Base-by-base conservation (phyloP, 495 filamentous ascomycete genomes). In the Xylaria nigripes region DNA sequence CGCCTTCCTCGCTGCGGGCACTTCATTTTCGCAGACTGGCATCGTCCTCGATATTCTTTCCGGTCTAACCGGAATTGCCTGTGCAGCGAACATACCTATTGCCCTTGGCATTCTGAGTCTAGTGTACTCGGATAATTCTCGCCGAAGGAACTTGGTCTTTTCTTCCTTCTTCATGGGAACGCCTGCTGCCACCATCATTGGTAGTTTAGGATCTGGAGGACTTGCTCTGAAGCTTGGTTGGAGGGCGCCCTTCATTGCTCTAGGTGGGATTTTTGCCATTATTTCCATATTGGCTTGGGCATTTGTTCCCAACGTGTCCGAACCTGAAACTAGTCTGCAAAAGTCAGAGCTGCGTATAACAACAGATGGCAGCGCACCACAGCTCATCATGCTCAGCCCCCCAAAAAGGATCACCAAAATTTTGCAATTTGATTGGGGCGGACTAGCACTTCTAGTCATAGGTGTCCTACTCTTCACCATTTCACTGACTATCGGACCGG, bases 131-230 rank as follows among this genome's bases (percentile, higher is more conserved):
- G 73, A 56, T 30, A 52, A 57, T 68, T 78, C 60, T 68, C 78
- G 10, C 70, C 77, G 38, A 70, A 82, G 81, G 65, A 86, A 86
- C 54, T 69, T 73, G 23, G 82, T 76, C 3, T 82, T 84, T 63
- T 82, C 80, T 0, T 83, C 79, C 61, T 84, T 84, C 58, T 75
- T 75, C 13, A 80, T 79, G 38, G 82, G 82, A 0, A 86, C 84
- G 32, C 81, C 82, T 9, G 61, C 82, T 2, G 82, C 82, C 0
- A 84, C 81, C 46, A 79, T 84, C 3, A 72, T 80, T 29, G 82
- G 82, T 0, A 78, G 74, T 50, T 73, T 86, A 41, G 76, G 83
- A 10, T 79, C 78, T 0, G 82, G 82, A 15, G 61, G 82, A 16
- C 75, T 79, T 9, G 72, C 78, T 9, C 63, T 80, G 41, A 55